Evolutionary conservation across 2,329 filamentous ascomycete species (phyloP), one percentile per base, ranked within the genome.

Genomic region (Arthrobotrys sphaeroides): DNA sequence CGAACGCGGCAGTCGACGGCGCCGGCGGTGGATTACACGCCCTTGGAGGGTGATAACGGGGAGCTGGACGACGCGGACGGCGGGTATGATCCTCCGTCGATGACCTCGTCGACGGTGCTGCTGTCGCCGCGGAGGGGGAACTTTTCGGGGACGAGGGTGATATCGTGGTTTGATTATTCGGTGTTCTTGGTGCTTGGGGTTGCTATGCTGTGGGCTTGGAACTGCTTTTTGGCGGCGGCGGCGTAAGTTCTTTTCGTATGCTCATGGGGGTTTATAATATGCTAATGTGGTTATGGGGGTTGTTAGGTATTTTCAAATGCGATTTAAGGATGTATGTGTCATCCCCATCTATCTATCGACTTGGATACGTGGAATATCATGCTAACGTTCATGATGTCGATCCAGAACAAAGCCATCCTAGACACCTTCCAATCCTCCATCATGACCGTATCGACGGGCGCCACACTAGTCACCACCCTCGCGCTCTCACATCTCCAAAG

Each of bases 121-220:
- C 78, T 68, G 77, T 78, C 12, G 65, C 80, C 22, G 79, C n/a
- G n/a, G n/a, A 82, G 62, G 26, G 53, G 22, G 80, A 80, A 74
- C 3, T 79, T 80, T 67, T 62, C 40, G 74, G 80, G 84, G 13
- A 83, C 84, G 36, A 80, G 83, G 40, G 85, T 86, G 16, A 97
- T 97, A 84, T 96, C 92, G 77, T 93, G 91, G 89, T 81, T 91
- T 28, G 92, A 96, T 82, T 98, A 98, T 83, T 84, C 84, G 79
- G 90, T 97, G 81, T 97, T 97, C 83, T 85, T 91, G 67, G 84
- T 97, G 62, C 85, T 98, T 22, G 94, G 94, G 55, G 86, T 97
- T 69, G 92, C 93, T 57, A 97, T 97, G 95, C 86, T 98, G 47
- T 98, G 94, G 94, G 93, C 94, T 66, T 98, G 94, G 94, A 96